Evolutionary conservation across 495 filamentous ascomycete genomes (phyloP).

Genomic region (Chlorociboria aeruginascens): DNA sequence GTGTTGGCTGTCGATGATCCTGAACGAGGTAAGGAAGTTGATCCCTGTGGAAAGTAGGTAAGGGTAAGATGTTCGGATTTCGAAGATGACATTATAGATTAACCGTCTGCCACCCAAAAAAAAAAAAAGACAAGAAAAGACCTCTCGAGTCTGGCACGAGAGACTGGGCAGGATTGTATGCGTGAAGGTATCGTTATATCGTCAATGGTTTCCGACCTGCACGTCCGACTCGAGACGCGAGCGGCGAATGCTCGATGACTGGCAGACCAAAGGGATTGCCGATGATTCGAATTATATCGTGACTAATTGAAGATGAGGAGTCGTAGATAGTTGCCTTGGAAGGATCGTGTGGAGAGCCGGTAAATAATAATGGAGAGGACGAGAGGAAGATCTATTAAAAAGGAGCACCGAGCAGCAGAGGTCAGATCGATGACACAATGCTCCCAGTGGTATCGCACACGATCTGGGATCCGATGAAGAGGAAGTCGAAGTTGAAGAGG

Average conservation of each 20-base stretch:
- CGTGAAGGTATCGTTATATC: conserved; percentile 10
- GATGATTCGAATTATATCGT: no score
- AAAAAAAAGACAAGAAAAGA: not conserved
- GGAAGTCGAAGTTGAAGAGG: conserved; percentile 1
- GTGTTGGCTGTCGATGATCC: conserved; percentile 78
- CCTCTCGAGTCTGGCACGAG: conserved; percentile 15
- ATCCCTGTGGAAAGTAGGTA: conserved; percentile 52
- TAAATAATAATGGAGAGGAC: no score
- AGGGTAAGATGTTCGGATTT: conserved; percentile 67
- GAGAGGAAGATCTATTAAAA: conserved; percentile 13
- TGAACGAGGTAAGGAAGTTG: conserved; percentile 55
- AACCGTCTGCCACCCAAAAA: conserved; percentile 21
- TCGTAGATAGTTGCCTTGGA: not conserved
- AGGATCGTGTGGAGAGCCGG: not conserved
- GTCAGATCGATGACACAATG: not conserved
- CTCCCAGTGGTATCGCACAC: not conserved
- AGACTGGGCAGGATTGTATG: conserved; percentile 14
- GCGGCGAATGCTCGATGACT: no score
- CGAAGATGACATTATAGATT: conserved; percentile 92
- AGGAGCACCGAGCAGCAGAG: not conserved
- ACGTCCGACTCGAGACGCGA: not conserved
- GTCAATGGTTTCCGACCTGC: not conserved
- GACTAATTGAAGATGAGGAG: no score
- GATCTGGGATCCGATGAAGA: not conserved
- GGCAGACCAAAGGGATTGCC: not conserved